Conservation (phyloP, 805 yeast genomes). For the Myxozyma melibiosi region DNA sequence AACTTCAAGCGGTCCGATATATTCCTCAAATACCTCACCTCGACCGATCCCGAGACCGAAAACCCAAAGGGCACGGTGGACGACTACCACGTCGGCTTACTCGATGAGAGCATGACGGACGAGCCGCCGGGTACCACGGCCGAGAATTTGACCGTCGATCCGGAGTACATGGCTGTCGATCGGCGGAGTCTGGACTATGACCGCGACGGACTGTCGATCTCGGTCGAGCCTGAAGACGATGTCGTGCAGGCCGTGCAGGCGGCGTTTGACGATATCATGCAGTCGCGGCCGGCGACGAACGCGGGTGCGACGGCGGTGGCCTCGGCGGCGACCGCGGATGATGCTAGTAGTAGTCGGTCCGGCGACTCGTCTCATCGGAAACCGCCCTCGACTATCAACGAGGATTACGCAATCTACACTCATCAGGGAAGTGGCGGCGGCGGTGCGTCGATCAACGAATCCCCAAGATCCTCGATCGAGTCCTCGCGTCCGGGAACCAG, state of each 20-base stretch:
- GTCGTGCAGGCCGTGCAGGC: conserved; percentile 66
- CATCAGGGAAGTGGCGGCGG: no score
- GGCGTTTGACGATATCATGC: conserved; percentile 60
- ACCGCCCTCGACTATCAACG: conserved; percentile 15
- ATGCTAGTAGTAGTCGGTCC: conserved; percentile 24
- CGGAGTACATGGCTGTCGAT: conserved; percentile 33
- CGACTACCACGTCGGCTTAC: conserved; percentile 39
- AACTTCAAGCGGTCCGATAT: conserved; percentile 62
- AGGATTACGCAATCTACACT: background rate
- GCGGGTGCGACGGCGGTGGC: no score
- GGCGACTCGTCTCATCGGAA: conserved; percentile 16
- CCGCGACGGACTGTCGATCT: conserved; percentile 23
- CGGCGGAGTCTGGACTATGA: conserved; percentile 21
- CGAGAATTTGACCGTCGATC: conserved; percentile 41
- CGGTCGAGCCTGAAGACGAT: conserved; percentile 35
- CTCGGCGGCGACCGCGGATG: conserved; percentile 20
- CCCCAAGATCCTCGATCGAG: conserved; percentile 26
- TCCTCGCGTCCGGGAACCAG: conserved; percentile 10
- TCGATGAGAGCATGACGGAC: conserved; percentile 34
- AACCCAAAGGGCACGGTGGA: conserved; percentile 34
- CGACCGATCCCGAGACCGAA: conserved; percentile 35
- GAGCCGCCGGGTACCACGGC: conserved; percentile 38
- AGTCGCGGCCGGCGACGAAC: conserved; percentile 22
- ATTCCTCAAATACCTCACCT: conserved; percentile 56
- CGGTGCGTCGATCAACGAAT: background rate